phyloP scores from a whole-genome alignment of 768 basidiomycete genomes.

The Psilocybe tampanensis region DNA sequence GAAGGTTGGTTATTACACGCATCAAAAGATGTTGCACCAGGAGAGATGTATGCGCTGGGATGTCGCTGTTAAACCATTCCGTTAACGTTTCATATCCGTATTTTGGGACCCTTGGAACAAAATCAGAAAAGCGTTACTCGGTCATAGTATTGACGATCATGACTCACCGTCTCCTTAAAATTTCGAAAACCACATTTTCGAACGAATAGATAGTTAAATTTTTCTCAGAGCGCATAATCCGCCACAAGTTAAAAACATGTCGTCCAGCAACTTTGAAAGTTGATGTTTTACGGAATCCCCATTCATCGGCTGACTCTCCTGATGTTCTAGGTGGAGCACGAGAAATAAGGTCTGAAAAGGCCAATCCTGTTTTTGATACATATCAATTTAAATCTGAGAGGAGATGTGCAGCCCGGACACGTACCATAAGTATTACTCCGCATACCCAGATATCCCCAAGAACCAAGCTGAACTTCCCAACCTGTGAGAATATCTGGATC shows the following conservation, averaged over 20 bases:
- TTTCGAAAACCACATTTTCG: conserved; percentile 86
- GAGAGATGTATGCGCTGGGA: conserved; percentile 54
- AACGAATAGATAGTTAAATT: conserved; percentile 80
- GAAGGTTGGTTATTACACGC: conserved; percentile 69
- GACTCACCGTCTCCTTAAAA: conserved; percentile 74
- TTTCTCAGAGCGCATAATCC: conserved; percentile 87
- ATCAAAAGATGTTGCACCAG: conserved; percentile 66
- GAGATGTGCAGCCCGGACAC: conserved; percentile 8
- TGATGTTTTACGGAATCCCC: conserved; percentile 74
- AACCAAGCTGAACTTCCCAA: conserved; percentile 87
- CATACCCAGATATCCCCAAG: conserved; percentile 90
- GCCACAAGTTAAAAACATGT: conserved; percentile 92
- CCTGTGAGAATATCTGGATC: conserved; percentile 93
- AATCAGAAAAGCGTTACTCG: background rate
- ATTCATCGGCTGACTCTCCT: conserved; percentile 50
- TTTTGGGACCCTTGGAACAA: conserved; percentile 65
- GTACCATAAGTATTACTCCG: conserved; percentile 65
- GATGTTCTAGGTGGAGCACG: conserved; percentile 60
- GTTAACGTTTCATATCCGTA: conserved; percentile 66
- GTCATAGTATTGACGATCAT: background rate
- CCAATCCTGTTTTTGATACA: conserved; percentile 55
- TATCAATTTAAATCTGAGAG: background rate
- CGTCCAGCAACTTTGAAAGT: conserved; percentile 85
- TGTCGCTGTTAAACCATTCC: conserved; percentile 64
- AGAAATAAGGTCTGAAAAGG: conserved; percentile 72